These are phyloP conservation scores for Aspergillus incahuasiensis DNA, from an alignment of 495 filamentous ascomycete species.

Conservation along the genomic window DNA sequence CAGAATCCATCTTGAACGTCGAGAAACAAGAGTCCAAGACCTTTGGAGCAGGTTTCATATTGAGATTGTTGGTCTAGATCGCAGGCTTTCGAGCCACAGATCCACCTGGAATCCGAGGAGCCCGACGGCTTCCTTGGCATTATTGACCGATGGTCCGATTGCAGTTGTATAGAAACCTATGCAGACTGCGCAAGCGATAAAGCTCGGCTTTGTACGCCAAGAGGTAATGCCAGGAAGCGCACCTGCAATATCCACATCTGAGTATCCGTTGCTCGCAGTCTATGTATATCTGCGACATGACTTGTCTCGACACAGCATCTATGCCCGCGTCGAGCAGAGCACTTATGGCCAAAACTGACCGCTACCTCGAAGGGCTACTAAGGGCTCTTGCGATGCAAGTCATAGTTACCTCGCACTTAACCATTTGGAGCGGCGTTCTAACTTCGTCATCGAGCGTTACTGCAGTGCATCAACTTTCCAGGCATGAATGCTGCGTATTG, in stretches of 20 bases:
- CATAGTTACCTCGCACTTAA: background rate
- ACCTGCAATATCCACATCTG: background rate
- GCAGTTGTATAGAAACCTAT: background rate
- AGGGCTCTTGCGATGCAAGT: background rate
- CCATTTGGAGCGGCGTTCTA: too few species aligned
- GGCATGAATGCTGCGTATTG: background rate
- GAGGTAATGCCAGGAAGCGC: background rate
- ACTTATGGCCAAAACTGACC: background rate
- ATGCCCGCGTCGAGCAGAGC: background rate
- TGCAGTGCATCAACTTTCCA: background rate
- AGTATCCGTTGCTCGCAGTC: background rate
- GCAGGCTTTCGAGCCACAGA: background rate
- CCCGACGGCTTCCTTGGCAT: background rate
- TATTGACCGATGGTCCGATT: background rate
- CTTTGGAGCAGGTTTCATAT: slow-evolving; percentile 1
- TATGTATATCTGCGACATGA: background rate
- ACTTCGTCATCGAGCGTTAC: background rate
- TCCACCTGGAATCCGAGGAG: background rate
- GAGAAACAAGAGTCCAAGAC: background rate
- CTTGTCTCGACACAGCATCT: background rate
- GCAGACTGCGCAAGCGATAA: background rate
- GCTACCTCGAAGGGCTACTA: background rate
- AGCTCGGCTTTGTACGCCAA: background rate
- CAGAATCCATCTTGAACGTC: background rate
- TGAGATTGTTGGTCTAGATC: background rate